phyloP scores from a whole-genome alignment of 2,329 filamentous ascomycete genomes.

The Ascochyta rabiei region DNA sequence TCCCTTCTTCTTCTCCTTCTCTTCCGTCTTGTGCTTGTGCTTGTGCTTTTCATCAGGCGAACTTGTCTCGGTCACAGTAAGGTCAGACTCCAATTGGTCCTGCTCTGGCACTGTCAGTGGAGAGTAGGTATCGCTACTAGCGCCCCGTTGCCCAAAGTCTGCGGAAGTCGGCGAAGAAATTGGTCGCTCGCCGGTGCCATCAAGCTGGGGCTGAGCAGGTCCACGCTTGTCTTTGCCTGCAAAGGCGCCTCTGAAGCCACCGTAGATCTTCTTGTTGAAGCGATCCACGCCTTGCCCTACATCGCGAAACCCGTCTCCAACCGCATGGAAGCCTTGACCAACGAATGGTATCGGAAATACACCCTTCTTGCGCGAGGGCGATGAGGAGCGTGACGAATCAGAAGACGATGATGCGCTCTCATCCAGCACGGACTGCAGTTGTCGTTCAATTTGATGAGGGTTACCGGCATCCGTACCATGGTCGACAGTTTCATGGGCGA shows the following conservation, averaged over 20 bases:
- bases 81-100: conserved; percentile 30
- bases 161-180: conserved; percentile 35
- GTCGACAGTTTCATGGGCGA: conserved; percentile 59
- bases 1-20: conserved; percentile 26
- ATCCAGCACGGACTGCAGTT: conserved; percentile 54
- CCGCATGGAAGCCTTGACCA: conserved; percentile 51
- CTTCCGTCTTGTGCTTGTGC: conserved; percentile 22
- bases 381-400: conserved; percentile 43
- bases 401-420: conserved; percentile 39
- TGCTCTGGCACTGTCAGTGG: conserved; percentile 33
- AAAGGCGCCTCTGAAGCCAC: conserved; percentile 47
- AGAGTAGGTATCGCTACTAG: conserved; percentile 42
- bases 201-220: conserved; percentile 21
- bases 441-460: conserved; percentile 61
- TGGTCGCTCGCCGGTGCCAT: conserved; percentile 29
- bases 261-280: conserved; percentile 48
- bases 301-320: conserved; percentile 56
- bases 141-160: conserved; percentile 34
- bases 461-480: conserved; percentile 62
- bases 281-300: conserved; percentile 54
- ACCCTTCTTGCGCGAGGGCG: conserved; percentile 38
- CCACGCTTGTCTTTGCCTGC: conserved; percentile 21
- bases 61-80: conserved; percentile 26
- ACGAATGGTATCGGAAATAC: conserved; percentile 49
- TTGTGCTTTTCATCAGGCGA: conserved; percentile 31